Conservation (phyloP, 2,329 filamentous ascomycete genomes). For the Beauveria rudraprayagi region DNA sequence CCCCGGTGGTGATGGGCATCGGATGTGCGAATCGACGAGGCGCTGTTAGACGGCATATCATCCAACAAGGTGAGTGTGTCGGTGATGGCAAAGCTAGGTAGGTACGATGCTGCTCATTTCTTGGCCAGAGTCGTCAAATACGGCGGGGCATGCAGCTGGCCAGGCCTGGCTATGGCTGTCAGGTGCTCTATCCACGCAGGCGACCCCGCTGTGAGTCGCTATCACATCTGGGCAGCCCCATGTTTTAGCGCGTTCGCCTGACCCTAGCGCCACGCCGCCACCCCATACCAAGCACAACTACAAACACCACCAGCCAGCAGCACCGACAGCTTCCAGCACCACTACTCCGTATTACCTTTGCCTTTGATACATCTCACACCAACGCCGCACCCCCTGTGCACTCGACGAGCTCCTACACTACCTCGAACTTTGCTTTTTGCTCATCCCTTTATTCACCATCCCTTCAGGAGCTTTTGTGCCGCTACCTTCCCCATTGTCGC, state of each 20-base stretch:
- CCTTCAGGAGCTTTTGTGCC: neutral
- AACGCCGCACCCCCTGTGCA: neutral
- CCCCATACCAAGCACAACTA: neutral
- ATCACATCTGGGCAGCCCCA: neutral
- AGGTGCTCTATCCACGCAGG: neutral
- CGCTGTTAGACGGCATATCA: too few relatives aligned
- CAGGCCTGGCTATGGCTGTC: neutral
- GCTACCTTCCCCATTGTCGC: neutral
- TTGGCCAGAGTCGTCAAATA: neutral
- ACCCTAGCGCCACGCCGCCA: neutral
- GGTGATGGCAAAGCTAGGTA: too few relatives aligned
- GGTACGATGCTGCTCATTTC: too few relatives aligned
- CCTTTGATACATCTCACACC: neutral
- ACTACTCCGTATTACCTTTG: neutral
- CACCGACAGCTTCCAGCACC: neutral
- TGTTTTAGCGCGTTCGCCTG: conserved; percentile 2
- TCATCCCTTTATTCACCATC: neutral
- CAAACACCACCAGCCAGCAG: neutral
- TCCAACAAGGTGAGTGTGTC: too few relatives aligned
- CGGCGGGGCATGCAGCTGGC: neutral
- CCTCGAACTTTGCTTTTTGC: neutral
- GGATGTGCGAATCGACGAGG: too few relatives aligned
- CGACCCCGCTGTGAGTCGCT: neutral
- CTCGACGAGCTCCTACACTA: neutral
- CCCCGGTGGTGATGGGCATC: neutral